Conservation (phyloP, 1,284 basidiomycete genomes). For the Pascua guehoae region DNA sequence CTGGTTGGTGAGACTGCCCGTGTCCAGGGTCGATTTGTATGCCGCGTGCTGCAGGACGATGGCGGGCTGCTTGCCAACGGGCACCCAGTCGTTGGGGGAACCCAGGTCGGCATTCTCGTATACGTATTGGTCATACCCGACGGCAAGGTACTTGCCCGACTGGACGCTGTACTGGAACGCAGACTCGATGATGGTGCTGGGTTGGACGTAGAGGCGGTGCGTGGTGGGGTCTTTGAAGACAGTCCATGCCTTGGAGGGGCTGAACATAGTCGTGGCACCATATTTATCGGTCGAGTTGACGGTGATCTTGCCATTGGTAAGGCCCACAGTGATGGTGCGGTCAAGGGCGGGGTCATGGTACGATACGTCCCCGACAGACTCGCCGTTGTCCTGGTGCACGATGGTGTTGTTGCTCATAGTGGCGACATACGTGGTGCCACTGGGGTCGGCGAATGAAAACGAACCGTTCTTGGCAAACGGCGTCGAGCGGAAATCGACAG, state of each 20-base stretch:
- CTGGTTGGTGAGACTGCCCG: constrained; percentile 3
- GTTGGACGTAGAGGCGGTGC: constrained; percentile 1
- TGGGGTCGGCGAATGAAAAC: neutral
- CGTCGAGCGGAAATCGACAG: neutral
- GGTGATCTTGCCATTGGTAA: neutral
- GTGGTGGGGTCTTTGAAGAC: constrained; percentile 1
- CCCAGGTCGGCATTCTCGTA: constrained; percentile 1
- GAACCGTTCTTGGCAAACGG: neutral
- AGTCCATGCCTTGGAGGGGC: neutral
- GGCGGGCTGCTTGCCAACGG: neutral
- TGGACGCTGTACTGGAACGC: constrained; percentile 3
- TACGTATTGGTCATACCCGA: neutral
- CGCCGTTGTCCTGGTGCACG: neutral
- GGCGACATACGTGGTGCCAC: neutral
- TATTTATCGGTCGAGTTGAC: constrained; percentile 3
- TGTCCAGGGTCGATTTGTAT: constrained; percentile 1
- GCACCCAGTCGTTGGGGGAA: neutral
- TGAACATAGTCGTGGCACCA: neutral
- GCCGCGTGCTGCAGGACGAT: neutral
- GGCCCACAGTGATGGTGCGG: neutral
- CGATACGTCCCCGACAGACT: neutral
- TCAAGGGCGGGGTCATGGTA: neutral
- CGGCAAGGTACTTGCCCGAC: neutral
- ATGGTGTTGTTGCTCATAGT: neutral
- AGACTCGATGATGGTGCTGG: neutral